Conservation (phyloP, 345 rosid genomes). For the Brassica rapa region DNA sequence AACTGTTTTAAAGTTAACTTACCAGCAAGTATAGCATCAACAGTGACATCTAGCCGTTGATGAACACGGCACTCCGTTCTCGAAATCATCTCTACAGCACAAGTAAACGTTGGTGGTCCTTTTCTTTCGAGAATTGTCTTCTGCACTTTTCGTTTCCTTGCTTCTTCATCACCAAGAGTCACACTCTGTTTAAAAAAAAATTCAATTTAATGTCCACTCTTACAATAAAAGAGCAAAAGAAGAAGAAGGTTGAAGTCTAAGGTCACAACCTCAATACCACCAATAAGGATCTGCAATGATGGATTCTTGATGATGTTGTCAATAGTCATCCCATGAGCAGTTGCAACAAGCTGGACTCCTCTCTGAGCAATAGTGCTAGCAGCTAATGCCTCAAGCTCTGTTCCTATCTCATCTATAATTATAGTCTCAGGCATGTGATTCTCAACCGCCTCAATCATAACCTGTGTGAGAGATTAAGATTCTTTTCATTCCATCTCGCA, state of each 20-base stretch:
- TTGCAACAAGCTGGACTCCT: slow-evolving; percentile 96
- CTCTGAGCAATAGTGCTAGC: slow-evolving; percentile 97
- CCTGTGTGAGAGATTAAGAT: slow-evolving; percentile 43
- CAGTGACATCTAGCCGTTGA: slow-evolving; percentile 81
- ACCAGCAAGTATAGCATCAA: slow-evolving; percentile 90
- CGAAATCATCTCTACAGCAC: slow-evolving; percentile 90
- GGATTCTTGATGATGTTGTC: slow-evolving; percentile 93
- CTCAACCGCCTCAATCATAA: slow-evolving; percentile 99
- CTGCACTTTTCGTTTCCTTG: slow-evolving; percentile 90
- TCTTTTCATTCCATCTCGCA: background rate
- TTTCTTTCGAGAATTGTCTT: slow-evolving; percentile 95
- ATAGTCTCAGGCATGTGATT: slow-evolving; percentile 97
- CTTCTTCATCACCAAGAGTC: slow-evolving; percentile 94
- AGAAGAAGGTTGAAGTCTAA: slow-evolving; percentile 2
- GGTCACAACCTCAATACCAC: slow-evolving; percentile 85
- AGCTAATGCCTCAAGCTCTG: slow-evolving; percentile 96
- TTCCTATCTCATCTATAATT: slow-evolving; percentile 93
- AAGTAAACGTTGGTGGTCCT: slow-evolving; percentile 82
- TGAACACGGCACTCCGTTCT: slow-evolving; percentile 81
- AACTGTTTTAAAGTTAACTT: slow-evolving; percentile 7
- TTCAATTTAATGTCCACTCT: background rate
- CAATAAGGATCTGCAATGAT: slow-evolving; percentile 81
- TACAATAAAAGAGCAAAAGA: background rate
- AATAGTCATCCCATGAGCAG: slow-evolving; percentile 94
- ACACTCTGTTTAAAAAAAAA: slow-evolving; percentile 61